Conservation (phyloP, 805 yeast genomes). For the Naumovozyma dairenensis region DNA sequence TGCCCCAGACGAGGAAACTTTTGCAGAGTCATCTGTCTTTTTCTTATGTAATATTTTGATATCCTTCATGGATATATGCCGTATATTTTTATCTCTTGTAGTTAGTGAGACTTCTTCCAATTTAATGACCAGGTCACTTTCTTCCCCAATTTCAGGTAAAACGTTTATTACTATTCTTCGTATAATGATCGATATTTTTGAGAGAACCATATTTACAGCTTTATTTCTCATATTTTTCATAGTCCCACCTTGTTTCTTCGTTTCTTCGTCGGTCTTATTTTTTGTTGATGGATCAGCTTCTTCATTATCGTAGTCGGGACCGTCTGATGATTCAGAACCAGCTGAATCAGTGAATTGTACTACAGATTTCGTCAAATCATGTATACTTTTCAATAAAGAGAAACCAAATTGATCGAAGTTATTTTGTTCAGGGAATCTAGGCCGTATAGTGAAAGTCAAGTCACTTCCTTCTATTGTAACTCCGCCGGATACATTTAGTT, state of each 20-base stretch:
- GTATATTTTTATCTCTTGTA: neutral
- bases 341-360: constrained; percentile 31
- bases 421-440: constrained; percentile 15
- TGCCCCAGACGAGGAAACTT: too few relatives aligned
- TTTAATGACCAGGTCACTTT: neutral
- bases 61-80: neutral
- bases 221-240: constrained; percentile 48
- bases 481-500: constrained; percentile 62
- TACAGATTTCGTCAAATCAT: constrained; percentile 53
- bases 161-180: constrained; percentile 39
- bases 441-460: constrained; percentile 33
- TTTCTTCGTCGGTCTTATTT: constrained; percentile 5
- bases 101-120: neutral
- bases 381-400: constrained; percentile 62
- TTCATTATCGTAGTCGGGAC: constrained; percentile 6
- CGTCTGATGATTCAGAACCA: constrained; percentile 6
- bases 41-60: neutral
- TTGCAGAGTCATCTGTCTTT: too few relatives aligned
- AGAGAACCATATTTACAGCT: constrained; percentile 59
- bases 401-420: constrained; percentile 29
- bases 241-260: constrained; percentile 20
- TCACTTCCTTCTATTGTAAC: constrained; percentile 51
- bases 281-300: constrained; percentile 2
- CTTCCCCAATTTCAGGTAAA: constrained; percentile 32
- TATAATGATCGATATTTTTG: constrained; percentile 46